Evolutionary conservation across 2,329 filamentous ascomycete species (phyloP), one percentile per base, ranked within the genome.

Genomic region (Talaromyces verruculosus): DNA sequence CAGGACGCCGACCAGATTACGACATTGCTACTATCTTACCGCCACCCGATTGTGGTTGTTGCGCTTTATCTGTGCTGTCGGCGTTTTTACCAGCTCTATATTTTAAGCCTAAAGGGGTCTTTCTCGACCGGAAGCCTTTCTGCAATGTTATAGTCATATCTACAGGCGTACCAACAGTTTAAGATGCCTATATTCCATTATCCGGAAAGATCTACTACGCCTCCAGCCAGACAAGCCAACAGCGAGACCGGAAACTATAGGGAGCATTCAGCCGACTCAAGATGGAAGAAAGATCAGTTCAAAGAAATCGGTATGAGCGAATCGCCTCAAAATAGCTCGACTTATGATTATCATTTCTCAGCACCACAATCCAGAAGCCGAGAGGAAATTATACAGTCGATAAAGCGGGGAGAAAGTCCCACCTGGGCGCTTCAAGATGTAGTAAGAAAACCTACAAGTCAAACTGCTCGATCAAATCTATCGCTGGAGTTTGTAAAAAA

Each of bases 401-500:
- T 97, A 70, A 97, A 97, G 80, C 87, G 86, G 76, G 88, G 88
- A 37, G 88, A 93, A 78, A 90, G 87, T 72, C 89, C 91, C 43
- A 87, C 87, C 4, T 95, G 91, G 91, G 82, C 89, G 45, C 85
- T 88, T 33, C 87, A 84, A 74, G 84, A 84, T 72, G 84, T 86
- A 82, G 89, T 84, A 76, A 73, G 61, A 15, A 45, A 80, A 76
- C 71, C 77, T 51, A 77, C 78, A 67, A 73, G 77, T 43, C 71
- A 81, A 65, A 79, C 81, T 69, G 75, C 75, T 55, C 75, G 76
- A 25, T 70, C 74, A 49, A 72, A 76, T 22, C 70, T 71, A 28
- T 76, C 79, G n/a, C 67, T 67, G 15, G 68, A 66, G 51, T 47
- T 57, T 53, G 67, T 67, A 39, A 68, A 28, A 3, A 47, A 28